Evolutionary conservation across 352 stramenopile genomes (phyloP).

Genomic region (Globisporangium mamillatum): DNA sequence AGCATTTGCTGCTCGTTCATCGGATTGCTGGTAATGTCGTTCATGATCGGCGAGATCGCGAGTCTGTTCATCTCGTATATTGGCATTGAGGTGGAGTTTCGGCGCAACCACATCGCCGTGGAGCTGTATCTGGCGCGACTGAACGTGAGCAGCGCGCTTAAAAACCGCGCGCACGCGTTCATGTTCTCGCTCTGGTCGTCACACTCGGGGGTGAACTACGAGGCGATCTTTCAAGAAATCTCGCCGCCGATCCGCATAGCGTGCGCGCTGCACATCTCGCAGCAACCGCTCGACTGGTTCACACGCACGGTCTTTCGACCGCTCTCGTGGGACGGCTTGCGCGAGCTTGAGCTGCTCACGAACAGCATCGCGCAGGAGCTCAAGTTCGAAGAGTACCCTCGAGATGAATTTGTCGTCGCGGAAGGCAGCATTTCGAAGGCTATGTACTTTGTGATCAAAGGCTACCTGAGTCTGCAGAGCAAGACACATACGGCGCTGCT

Average conservation of each 20-base stretch:
- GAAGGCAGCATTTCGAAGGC: constrained; percentile 61
- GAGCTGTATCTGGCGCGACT: constrained; percentile 45
- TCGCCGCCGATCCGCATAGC: constrained; percentile 36
- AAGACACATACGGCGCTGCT: constrained; percentile 9
- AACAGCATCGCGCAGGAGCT: constrained; percentile 41
- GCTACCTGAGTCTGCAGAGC: constrained; percentile 25
- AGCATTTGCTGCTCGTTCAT: constrained; percentile 27
- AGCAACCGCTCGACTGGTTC: constrained; percentile 35
- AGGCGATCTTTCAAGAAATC: constrained; percentile 42
- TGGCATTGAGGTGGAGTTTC: constrained; percentile 53
- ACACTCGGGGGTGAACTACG: constrained; percentile 46
- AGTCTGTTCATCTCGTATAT: constrained; percentile 69
- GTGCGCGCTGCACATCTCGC: constrained; percentile 32
- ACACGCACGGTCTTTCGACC: constrained; percentile 27
- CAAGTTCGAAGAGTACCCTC: constrained; percentile 59
- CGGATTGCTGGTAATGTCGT: constrained; percentile 52
- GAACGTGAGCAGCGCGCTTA: constrained; percentile 34
- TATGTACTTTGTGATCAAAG: constrained; percentile 76
- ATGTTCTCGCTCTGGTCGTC: constrained; percentile 55
- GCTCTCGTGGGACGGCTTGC: constrained; percentile 15
- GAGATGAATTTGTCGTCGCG: constrained; percentile 51
- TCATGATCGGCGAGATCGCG: constrained; percentile 66
- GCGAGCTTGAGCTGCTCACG: constrained; percentile 28
- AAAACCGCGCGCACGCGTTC: constrained; percentile 41
- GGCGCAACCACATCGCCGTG: constrained; percentile 50